phyloP scores from a whole-genome alignment of 2,329 filamentous ascomycete species.

The Ophiostoma ips region DNA sequence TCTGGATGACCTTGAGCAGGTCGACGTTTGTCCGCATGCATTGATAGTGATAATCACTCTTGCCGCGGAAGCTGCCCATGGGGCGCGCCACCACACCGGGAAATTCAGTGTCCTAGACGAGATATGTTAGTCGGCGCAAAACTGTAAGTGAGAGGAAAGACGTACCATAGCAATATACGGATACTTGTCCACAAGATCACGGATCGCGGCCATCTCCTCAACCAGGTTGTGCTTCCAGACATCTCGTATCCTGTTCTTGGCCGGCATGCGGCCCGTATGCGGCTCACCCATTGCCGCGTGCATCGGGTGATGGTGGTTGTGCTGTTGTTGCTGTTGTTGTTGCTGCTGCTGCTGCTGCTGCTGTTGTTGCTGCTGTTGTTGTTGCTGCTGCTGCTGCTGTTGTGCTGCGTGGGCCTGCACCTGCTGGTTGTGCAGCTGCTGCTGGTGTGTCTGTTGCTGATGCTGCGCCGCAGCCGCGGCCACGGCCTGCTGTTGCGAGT shows the following conservation, averaged over 20 bases:
- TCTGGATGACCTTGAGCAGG: slow-evolving; percentile 91
- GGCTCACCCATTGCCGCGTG: slow-evolving; percentile 29
- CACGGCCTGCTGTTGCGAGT: slow-evolving; percentile 46
- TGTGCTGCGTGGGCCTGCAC: slow-evolving; percentile 25
- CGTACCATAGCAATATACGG: slow-evolving; percentile 96
- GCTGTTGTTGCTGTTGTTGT: slow-evolving; percentile 27
- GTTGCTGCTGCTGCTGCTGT: slow-evolving; percentile 28
- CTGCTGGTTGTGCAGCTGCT: slow-evolving; percentile 31
- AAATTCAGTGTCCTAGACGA: slow-evolving; percentile 78
- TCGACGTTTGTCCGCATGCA: slow-evolving; percentile 95
- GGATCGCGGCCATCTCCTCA: slow-evolving; percentile 76
- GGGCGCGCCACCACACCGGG: slow-evolving; percentile 93
- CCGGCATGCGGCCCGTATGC: slow-evolving; percentile 40
- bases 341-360: slow-evolving; percentile 31
- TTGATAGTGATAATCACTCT: slow-evolving; percentile 98
- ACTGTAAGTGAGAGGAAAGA: neutral
- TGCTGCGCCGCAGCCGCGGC: slow-evolving; percentile 31
- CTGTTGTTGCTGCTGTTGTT: slow-evolving; percentile 26
- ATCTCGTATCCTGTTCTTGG: slow-evolving; percentile 76
- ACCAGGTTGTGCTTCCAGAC: slow-evolving; percentile 89
- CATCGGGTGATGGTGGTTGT: slow-evolving; percentile 26
- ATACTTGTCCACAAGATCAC: slow-evolving; percentile 76
- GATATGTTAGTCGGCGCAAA: slow-evolving; percentile 4
- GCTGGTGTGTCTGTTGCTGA: slow-evolving; percentile 28
- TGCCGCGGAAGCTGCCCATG: slow-evolving; percentile 86